Base-by-base conservation (phyloP, 345 rosid species). In the Eucalyptus leucophloia region DNA sequence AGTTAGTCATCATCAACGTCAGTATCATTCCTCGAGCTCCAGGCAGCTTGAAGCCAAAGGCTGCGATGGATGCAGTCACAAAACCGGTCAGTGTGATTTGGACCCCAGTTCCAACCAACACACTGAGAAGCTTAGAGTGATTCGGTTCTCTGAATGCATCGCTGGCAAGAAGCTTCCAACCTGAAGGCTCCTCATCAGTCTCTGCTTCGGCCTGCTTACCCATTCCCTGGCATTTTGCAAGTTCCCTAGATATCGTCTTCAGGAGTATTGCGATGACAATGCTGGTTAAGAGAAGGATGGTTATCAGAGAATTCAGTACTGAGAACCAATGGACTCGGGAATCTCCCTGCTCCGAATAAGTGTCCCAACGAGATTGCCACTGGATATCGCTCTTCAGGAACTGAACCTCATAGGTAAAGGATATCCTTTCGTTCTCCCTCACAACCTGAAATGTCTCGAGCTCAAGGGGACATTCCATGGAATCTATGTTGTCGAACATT, bases 171-270 rank as follows among this genome's bases (percentile, higher is more conserved):
- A 86, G 90, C 49, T 90, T 86, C 88, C 89, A 96, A 34, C 97
- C 95, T 54, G 94, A 94, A 65, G 94, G 91, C 93, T 96, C 98
- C 91, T 96, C 97, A 21, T 94, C 94, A 95, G 95, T 93, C 93
- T 95, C 96, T 72, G 93, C 95, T 87, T 96, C 95, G 67, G 98
- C 95, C 87, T 93, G 96, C 92, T 95, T 94, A 91, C 95, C 94
- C 5, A 93, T 92, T 89, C 96, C 99, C 95, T 95, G 96, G 53
- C 96, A 96, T 28, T 85, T 67, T 13, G 88, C 3, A 1, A 89
- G 86, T 50, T 53, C 86, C 87, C 86, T n/a, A n/a, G 81, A 30
- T 13, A 81, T 34, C 1, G 82, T 89, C 87, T 86, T 80, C 51
- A 87, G n/a, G 82, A 89, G 58, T 42, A 89, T 77, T 19, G 44